A percentile compares a stretch with the other conserved stretches of the same genome.
Conservation (phyloP, 192 early-diverging fungal species). For the Dimargaris xerosporica region DNA sequence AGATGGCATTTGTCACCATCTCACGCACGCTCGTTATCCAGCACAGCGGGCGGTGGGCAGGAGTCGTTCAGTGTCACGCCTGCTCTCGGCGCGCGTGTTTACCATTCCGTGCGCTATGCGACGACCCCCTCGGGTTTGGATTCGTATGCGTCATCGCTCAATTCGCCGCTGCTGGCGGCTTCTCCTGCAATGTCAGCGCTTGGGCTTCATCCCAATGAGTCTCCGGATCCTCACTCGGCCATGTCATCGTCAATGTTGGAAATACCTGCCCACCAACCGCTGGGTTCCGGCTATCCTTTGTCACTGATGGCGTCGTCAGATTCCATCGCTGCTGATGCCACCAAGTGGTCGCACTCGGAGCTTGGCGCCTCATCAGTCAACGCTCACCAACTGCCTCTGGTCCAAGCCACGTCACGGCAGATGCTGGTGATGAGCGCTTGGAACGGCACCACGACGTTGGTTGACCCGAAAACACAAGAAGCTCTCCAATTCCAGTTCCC, state of each 20-base stretch:
- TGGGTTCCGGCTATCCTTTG: not conserved
- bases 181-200: no score
- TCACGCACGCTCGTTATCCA: not conserved
- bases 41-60: not conserved
- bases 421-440: conserved; percentile 1
- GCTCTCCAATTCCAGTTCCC: conserved; percentile 5
- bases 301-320: not conserved
- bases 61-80: not conserved
- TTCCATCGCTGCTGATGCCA: not conserved
- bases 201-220: no score
- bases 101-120: not conserved
- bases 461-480: conserved; percentile 2
- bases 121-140: not conserved
- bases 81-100: not conserved
- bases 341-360: not conserved
- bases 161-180: not conserved
- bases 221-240: not conserved
- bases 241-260: not conserved
- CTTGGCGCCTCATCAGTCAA: not conserved
- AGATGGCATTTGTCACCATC: not conserved
- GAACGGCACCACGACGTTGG: not conserved
- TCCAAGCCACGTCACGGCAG: not conserved
- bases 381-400: not conserved
- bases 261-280: not conserved
- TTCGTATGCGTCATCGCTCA: not conserved